These are phyloP conservation scores for Talaromyces funiculosus DNA, from an alignment of 2,329 filamentous ascomycete genomes.

Conservation along the genomic window DNA sequence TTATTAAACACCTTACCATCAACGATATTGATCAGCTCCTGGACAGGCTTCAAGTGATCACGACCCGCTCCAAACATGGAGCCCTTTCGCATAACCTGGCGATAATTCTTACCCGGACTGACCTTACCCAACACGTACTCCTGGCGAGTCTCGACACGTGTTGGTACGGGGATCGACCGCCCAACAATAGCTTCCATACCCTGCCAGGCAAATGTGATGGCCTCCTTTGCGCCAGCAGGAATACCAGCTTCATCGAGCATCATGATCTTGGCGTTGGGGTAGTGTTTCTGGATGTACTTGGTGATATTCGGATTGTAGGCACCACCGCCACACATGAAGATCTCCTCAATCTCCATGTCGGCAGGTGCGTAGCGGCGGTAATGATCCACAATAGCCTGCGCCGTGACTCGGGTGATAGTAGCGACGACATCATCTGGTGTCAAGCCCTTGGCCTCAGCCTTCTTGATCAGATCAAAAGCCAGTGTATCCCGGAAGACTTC, in stretches of 20 bases:
- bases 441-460: conserved; percentile 42
- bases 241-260: conserved; percentile 56
- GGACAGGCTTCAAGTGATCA: conserved; percentile 31
- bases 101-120: conserved; percentile 50
- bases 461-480: conserved; percentile 48
- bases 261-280: conserved; percentile 46
- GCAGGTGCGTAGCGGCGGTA: conserved; percentile 46
- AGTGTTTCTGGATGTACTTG: conserved; percentile 46
- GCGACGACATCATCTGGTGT: conserved; percentile 51
- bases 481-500: conserved; percentile 57
- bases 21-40: not conserved
- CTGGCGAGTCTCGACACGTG: conserved; percentile 48
- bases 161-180: conserved; percentile 50
- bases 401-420: conserved; percentile 55
- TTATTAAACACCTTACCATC: conserved; percentile 1
- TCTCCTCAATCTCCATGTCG: conserved; percentile 46
- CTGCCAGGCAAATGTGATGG: conserved; percentile 56
- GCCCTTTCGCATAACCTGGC: conserved; percentile 48
- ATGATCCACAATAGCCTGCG: conserved; percentile 52
- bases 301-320: conserved; percentile 55
- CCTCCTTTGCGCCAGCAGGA: conserved; percentile 54
- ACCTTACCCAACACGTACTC: conserved; percentile 53
- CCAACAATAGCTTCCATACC: conserved; percentile 56
- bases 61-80: conserved; percentile 46
- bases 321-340: conserved; percentile 58